Percentiles rank a stretch among this genome's conserved stretches.
phyloP scores from a whole-genome alignment of 2,329 filamentous ascomycete species.

The Nannizzia gypsea region DNA sequence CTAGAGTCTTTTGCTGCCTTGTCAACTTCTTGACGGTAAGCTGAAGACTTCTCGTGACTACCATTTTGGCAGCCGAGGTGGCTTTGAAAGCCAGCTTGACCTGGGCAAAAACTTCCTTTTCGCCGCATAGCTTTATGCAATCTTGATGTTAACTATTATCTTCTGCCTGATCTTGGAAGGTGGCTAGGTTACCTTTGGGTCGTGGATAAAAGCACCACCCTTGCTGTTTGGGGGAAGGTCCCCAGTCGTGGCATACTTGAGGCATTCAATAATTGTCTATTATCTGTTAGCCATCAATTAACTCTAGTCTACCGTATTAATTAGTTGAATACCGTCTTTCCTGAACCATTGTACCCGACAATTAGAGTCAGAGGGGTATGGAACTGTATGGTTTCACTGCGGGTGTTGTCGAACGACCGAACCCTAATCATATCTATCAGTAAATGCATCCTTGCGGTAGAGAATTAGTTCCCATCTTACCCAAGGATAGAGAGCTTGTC shows the following conservation, averaged over 20 bases:
- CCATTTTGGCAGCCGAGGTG: conserved; percentile 65
- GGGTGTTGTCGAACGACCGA: conserved; percentile 71
- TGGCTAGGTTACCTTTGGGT: conserved; percentile 58
- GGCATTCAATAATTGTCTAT: conserved; percentile 88
- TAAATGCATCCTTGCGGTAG: background rate
- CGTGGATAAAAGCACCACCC: conserved; percentile 88
- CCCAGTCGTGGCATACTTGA: conserved; percentile 95
- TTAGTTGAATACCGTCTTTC: conserved; percentile 57
- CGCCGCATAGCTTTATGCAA: conserved; percentile 52
- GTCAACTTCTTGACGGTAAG: conserved; percentile 74
- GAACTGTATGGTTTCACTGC: conserved; percentile 71
- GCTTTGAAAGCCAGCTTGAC: conserved; percentile 80
- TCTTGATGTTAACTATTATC: conserved; percentile 2
- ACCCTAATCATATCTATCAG: conserved; percentile 35
- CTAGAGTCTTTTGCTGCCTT: conserved; percentile 69
- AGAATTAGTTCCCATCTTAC: conserved; percentile 27
- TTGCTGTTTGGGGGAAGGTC: conserved; percentile 82
- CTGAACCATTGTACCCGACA: conserved; percentile 92
- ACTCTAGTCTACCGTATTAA: background rate
- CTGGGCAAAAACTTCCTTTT: conserved; percentile 81
- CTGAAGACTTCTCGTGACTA: conserved; percentile 72
- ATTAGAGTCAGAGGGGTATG: conserved; percentile 87
- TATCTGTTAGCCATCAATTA: conserved; percentile 2
- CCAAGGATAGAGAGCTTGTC: conserved; percentile 81
- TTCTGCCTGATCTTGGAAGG: background rate